Conservation (phyloP, 768 basidiomycete genomes). For the Paxillus ammoniavirescens region DNA sequence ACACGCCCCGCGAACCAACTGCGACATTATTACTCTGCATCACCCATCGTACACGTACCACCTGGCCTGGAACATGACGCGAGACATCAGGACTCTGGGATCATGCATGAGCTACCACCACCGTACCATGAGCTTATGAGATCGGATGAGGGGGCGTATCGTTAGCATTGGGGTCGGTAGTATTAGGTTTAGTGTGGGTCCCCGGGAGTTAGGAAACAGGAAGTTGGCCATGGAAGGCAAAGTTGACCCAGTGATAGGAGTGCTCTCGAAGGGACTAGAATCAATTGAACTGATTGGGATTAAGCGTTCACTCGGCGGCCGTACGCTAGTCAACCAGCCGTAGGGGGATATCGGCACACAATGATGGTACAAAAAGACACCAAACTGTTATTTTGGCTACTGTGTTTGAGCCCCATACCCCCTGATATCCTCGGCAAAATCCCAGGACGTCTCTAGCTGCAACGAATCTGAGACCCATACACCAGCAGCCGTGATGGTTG, state of each 20-base stretch:
- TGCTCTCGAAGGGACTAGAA: not conserved
- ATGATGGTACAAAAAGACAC: not conserved
- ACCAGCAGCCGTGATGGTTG: conserved; percentile 77
- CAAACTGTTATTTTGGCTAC: conserved; percentile 34
- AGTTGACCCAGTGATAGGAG: not conserved
- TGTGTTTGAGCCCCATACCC: conserved; percentile 93
- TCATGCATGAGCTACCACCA: conserved; percentile 23
- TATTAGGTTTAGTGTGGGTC: not conserved
- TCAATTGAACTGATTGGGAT: no score
- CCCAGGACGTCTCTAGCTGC: conserved; percentile 78
- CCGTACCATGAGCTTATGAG: conserved; percentile 21
- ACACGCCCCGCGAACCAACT: conserved; percentile 8
- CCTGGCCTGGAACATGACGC: not conserved
- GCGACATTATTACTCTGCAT: conserved; percentile 23
- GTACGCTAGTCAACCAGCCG: no score
- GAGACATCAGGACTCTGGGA: conserved; percentile 14
- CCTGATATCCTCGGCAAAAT: conserved; percentile 88
- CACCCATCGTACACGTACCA: conserved; percentile 3
- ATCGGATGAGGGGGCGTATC: not conserved
- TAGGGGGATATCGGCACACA: no score
- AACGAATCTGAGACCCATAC: conserved; percentile 77
- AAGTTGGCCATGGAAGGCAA: not conserved
- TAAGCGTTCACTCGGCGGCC: no score
- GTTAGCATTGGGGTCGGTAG: no score
- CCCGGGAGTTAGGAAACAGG: not conserved